Evolutionary conservation across 441 rosid species (phyloP), one percentile per base, ranked within the genome.

Genomic region (Cnidoscolus chayamansa): DNA sequence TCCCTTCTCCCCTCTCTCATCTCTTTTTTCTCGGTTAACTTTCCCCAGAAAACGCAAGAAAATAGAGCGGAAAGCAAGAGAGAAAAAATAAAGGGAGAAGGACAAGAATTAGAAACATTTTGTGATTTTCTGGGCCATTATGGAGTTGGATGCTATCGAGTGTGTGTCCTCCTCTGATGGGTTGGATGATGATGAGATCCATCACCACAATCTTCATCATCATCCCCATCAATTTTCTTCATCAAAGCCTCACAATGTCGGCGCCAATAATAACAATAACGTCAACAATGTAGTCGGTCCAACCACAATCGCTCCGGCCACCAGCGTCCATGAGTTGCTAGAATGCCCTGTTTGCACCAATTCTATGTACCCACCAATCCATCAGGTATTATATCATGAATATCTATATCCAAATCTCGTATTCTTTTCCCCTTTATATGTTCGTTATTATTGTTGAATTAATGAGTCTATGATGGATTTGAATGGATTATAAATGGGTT

Each of bases 311-410:
- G 83, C 88, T 61, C 89, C 94, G 0, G 92, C 94, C 43, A 86
- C 90, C 37, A 89, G 94, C 78, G 94, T 91, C 72, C 91, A 87
- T 64, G 97, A 90, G 81, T 82, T 90, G 84, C 79, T 90, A 1
- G 96, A 90, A 70, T 90, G 96, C 74, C 96, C 96, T 47, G 92
- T 90, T 71, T 90, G 96, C 69, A 90, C 96, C 75, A 85, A 84
- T 75, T 90, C 96, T 31, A 89, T 91, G 97, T 88, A 91, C 69
- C 97, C 97, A 43, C 97, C 97, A 50, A 91, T 91, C 73, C 91
- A 91, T 83, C 97, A 91, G 97, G 92, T 87, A 31, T 63, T 7
- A n/a, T 43, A 20, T 40, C 15, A 13, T 43, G 45, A 40, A 20
- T 48, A 1, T 25, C 25, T 25, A 25, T 48, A 1, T 15, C 9